A percentile compares a stretch with the other conserved stretches of the same genome.
Conservation (phyloP, 1,139 yeast genomes). For the Yamadazyma diddensiae region DNA sequence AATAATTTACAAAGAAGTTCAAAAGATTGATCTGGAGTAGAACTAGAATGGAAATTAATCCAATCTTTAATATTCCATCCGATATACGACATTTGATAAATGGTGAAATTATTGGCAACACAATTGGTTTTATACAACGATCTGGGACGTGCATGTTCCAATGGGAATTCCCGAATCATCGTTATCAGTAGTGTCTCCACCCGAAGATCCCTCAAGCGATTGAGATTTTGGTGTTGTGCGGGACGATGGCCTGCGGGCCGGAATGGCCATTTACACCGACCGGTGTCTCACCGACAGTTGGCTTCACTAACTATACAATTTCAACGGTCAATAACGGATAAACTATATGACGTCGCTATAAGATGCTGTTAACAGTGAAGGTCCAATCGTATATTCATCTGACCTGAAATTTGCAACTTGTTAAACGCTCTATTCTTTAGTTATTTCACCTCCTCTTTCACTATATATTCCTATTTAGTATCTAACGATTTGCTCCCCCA, state of each 20-base stretch:
- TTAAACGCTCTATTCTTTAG: no score
- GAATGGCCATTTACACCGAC: background rate
- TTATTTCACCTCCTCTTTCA: no score
- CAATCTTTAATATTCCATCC: constrained; percentile 58
- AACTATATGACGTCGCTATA: no score
- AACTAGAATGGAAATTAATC: constrained; percentile 61
- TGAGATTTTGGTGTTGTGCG: background rate
- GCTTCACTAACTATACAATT: no score
- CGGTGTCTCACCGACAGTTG: no score
- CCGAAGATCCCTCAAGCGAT: no score
- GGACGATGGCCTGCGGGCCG: background rate
- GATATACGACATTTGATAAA: constrained; percentile 6
- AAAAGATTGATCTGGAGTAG: constrained; percentile 64
- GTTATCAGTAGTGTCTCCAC: constrained; percentile 2
- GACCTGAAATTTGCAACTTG: no score
- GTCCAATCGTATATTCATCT: no score
- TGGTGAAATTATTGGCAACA: background rate
- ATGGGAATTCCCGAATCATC: constrained; percentile 2
- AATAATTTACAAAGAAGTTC: constrained; percentile 48
- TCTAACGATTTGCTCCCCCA: no score
- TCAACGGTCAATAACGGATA: no score
- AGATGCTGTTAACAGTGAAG: no score
- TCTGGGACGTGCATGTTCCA: background rate
- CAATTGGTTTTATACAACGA: constrained; percentile 1
- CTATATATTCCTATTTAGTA: no score